Base-by-base conservation (phyloP, 2,329 filamentous ascomycete genomes). In the Lasiodiplodia theobromae region DNA sequence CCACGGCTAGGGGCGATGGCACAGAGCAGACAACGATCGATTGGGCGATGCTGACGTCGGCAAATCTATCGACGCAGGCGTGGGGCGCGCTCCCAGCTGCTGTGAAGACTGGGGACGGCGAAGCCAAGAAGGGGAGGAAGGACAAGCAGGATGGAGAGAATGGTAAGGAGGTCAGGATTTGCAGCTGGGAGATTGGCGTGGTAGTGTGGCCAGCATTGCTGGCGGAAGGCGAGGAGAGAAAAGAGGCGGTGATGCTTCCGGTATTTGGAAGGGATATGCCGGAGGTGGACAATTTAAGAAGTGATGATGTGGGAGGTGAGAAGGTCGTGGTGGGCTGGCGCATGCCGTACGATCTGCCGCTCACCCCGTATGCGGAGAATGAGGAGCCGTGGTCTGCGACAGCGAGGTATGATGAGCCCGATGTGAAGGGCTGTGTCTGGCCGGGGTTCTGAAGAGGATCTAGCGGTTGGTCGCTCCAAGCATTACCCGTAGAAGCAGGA, bases 31-130 rank as follows among this genome's bases (percentile, higher is more conserved):
- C 74, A 1, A 78, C 80, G 0, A 89, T 96, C 49, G 92, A 96
- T 75, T 97, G 94, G 94, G 93, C 92, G 1, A 84, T 97, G 71
- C 77, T 96, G 2, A 96, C 93, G 0, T 96, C 92, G n/a, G 93
- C 94, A n/a, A 97, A 97, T 73, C 78, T 97, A 2, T 96, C 92
- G 1, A 95, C 90, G 70, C 93, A 97, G 79, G 94, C 94, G 0
- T 97, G 94, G 94, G 94, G 94, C 1, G 89, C 91, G 47, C 83
- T 86, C 2, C 78, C 77, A 8, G n/a, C 37, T 11, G 54, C n/a
- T 7, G 21, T 4, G 12, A 68, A 31, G 12, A 34, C 63, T 10
- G 34, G 16, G 4, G 38, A 10, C 0, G 60, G 25, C 6, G 31
- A 25, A n/a, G 10, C 10, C n/a, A 58, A 49, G 16, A 62, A 38